Conservation (phyloP, 345 rosid genomes). For the Arabidopsis thaliana region DNA sequence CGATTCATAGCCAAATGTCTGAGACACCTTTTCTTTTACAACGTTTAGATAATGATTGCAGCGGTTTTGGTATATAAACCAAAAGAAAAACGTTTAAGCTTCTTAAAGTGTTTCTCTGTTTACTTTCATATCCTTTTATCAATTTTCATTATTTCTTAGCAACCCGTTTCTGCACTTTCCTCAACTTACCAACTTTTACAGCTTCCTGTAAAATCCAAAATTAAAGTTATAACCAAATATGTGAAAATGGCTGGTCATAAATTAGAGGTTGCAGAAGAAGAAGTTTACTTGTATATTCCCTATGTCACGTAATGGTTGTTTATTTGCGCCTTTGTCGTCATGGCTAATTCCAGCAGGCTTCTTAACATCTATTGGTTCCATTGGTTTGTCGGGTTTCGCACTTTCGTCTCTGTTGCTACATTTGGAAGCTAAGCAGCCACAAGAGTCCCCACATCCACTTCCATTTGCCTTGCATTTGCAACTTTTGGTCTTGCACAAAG, state of each 20-base stretch:
- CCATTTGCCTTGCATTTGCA: conserved; percentile 77
- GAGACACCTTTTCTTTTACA: conserved; percentile 2
- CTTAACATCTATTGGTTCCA: background rate
- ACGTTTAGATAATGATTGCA: background rate
- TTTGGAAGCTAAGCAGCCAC: conserved; percentile 67
- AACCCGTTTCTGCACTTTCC: conserved; percentile 31
- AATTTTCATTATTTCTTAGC: conserved; percentile 24
- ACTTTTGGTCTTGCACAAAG: conserved; percentile 77
- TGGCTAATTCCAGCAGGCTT: conserved; percentile 31
- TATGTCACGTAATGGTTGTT: conserved; percentile 77
- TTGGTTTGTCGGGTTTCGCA: conserved; percentile 2
- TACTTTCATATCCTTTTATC: background rate
- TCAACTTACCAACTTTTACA: conserved; percentile 14
- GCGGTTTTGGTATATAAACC: background rate
- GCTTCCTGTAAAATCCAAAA: conserved; percentile 35
- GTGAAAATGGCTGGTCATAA: background rate
- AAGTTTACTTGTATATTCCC: conserved; percentile 66
- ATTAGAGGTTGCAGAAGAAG: background rate
- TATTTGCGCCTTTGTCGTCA: conserved; percentile 51
- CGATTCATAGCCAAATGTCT: background rate
- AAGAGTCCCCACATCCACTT: conserved; percentile 67
- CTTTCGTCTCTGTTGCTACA: conserved; percentile 67
- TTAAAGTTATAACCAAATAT: background rate
- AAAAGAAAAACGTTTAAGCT: background rate
- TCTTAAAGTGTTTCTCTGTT: background rate